Conservation (phyloP, 192 early-diverging fungal genomes). For the Gaertneriomyces sp. region DNA sequence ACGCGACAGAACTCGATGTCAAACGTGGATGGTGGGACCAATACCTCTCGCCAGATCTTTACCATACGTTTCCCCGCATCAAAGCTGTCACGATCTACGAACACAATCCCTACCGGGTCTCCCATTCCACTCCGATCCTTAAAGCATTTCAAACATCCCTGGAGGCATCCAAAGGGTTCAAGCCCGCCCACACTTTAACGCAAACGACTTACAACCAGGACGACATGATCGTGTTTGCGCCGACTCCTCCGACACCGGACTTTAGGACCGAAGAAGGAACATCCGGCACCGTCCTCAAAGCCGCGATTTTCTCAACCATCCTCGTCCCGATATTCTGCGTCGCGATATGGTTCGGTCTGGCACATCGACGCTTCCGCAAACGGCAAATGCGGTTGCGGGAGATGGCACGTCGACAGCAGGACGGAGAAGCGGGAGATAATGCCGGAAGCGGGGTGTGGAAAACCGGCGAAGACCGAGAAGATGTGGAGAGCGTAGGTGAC, state of each 20-base stretch:
- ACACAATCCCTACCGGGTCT: slow-evolving; percentile 12
- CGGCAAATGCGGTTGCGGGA: neutral
- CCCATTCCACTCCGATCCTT: neutral
- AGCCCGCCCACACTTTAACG: slow-evolving; percentile 4
- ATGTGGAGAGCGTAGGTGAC: slow-evolving; percentile 24
- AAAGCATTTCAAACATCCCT: slow-evolving; percentile 4
- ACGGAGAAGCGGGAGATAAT: neutral
- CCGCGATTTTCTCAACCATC: slow-evolving; percentile 4
- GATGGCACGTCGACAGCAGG: neutral
- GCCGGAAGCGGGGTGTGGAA: neutral
- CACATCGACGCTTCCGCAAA: neutral
- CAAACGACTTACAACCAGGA: slow-evolving; percentile 11
- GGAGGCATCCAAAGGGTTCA: neutral
- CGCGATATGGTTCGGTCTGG: neutral
- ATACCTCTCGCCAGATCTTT: slow-evolving; percentile 15
- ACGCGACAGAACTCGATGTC: slow-evolving; percentile 25
- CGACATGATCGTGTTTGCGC: neutral
- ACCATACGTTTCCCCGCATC: slow-evolving; percentile 12
- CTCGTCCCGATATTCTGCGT: slow-evolving; percentile 14
- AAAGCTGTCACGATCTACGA: slow-evolving; percentile 27
- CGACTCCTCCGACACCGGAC: neutral
- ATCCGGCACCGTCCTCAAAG: neutral
- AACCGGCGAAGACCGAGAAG: neutral
- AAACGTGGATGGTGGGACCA: slow-evolving; percentile 43
- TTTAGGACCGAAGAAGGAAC: neutral